Evolutionary conservation across 352 stramenopile genomes (phyloP).

Genomic region (Globisporangium yorkense): DNA sequence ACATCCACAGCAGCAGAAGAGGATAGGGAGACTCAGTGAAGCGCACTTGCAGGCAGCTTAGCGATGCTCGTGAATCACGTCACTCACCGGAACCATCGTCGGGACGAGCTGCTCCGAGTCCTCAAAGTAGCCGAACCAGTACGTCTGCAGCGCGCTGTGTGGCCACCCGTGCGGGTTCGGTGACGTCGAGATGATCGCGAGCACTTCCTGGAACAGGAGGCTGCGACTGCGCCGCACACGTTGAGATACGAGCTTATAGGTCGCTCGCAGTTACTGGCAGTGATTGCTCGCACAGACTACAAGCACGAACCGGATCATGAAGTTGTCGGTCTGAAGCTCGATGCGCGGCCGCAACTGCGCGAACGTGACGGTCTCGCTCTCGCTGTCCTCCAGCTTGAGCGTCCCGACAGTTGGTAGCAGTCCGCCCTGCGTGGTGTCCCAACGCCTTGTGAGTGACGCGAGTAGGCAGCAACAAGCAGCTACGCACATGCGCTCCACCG

Average conservation of each 20-base stretch:
- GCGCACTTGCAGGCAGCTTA: not conserved
- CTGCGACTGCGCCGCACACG: slow-evolving; percentile 25
- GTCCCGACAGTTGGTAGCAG: slow-evolving; percentile 58
- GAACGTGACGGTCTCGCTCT: slow-evolving; percentile 51
- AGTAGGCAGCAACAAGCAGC: not conserved
- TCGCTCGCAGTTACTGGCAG: no score
- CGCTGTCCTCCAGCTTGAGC: slow-evolving; percentile 55
- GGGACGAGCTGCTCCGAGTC: slow-evolving; percentile 35
- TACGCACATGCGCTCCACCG: not conserved
- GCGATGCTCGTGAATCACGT: not conserved
- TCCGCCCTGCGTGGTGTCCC: slow-evolving; percentile 26
- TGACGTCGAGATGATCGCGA: slow-evolving; percentile 51
- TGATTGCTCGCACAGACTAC: not conserved
- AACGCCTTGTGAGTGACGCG: not conserved
- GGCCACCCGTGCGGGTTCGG: slow-evolving; percentile 64
- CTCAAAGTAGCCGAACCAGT: slow-evolving; percentile 67
- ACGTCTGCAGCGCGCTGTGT: slow-evolving; percentile 57
- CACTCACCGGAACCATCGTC: slow-evolving; percentile 33
- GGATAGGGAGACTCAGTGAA: not conserved
- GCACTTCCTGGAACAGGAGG: slow-evolving; percentile 71
- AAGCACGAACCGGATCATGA: slow-evolving; percentile 40
- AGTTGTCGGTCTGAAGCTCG: slow-evolving; percentile 55
- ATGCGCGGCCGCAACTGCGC: slow-evolving; percentile 53
- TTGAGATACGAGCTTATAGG: no score
- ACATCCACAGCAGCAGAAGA: not conserved